Evolutionary conservation across 495 filamentous ascomycete genomes (phyloP).

Genomic region (Beverwykella pulmonaria): DNA sequence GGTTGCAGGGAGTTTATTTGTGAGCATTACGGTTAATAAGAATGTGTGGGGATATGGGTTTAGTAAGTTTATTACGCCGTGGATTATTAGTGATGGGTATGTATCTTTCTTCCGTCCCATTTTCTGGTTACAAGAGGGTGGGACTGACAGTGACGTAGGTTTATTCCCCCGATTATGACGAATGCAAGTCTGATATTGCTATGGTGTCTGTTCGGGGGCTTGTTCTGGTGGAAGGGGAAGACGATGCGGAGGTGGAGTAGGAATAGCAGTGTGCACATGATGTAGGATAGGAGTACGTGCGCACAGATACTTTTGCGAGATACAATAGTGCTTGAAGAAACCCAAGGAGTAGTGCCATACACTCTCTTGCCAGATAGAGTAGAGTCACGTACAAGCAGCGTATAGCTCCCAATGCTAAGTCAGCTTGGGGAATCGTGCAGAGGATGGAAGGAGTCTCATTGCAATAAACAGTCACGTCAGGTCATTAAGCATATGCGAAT

Average conservation of each 20-base stretch:
- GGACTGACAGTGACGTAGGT: not conserved
- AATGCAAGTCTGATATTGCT: slow-evolving; percentile 53
- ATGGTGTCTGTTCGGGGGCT: slow-evolving; percentile 57
- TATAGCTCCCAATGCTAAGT: no score
- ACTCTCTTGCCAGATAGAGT: no score
- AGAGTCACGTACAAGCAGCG: no score
- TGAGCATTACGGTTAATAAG: slow-evolving; percentile 50
- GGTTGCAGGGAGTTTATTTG: slow-evolving; percentile 47
- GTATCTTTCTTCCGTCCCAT: not conserved
- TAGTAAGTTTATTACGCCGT: slow-evolving; percentile 45
- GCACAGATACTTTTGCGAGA: no score
- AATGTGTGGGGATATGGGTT: slow-evolving; percentile 51
- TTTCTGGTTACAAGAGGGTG: not conserved
- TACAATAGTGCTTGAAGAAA: no score
- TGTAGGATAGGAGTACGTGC: slow-evolving; percentile 47
- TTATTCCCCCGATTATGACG: slow-evolving; percentile 44
- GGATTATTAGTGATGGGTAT: slow-evolving; percentile 38
- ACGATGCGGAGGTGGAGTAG: slow-evolving; percentile 58
- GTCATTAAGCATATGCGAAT: no score
- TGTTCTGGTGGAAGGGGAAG: slow-evolving; percentile 63
- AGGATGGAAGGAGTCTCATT: no score
- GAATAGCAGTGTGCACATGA: slow-evolving; percentile 57
- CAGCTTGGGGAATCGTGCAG: no score
- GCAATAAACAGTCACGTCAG: no score
- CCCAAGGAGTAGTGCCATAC: no score